phyloP scores from a whole-genome alignment of 345 rosid species.

The Toxicodendron radicans region DNA sequence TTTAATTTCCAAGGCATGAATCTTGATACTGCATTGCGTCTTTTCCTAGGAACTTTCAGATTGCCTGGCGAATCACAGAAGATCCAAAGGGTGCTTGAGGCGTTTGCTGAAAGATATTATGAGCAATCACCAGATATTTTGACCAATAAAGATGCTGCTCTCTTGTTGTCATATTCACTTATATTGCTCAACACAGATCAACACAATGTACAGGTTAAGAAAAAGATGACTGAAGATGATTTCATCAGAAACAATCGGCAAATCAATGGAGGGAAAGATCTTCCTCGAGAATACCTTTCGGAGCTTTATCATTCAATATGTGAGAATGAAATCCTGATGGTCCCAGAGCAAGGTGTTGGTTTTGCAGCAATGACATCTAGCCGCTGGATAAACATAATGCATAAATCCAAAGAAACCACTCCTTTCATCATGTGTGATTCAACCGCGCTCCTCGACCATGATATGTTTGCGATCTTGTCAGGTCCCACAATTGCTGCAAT shows the following conservation, averaged over 20 bases:
- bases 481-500: conserved; percentile 73
- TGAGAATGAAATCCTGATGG: conserved; percentile 70
- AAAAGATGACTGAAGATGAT: conserved; percentile 80
- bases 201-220: conserved; percentile 71
- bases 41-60: conserved; percentile 72
- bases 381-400: conserved; percentile 63
- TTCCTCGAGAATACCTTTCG: conserved; percentile 64
- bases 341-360: conserved; percentile 62
- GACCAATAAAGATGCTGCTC: conserved; percentile 62
- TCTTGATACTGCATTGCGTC: conserved; percentile 69
- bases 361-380: conserved; percentile 59
- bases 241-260: conserved; percentile 68
- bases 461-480: conserved; percentile 61
- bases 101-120: conserved; percentile 79
- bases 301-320: conserved; percentile 69
- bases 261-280: conserved; percentile 72
- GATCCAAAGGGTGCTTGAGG: conserved; percentile 80
- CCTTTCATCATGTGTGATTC: conserved; percentile 59
- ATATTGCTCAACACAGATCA: conserved; percentile 78
- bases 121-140: conserved; percentile 69
- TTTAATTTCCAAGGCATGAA: conserved; percentile 68
- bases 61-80: conserved; percentile 85
- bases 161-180: conserved; percentile 70
- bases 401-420: conserved; percentile 56
- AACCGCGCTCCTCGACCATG: conserved; percentile 50